Percentiles rank a stretch among this genome's conserved stretches.
Conservation (phyloP, 2,329 filamentous ascomycete genomes). For the Talaromyces sp. region DNA sequence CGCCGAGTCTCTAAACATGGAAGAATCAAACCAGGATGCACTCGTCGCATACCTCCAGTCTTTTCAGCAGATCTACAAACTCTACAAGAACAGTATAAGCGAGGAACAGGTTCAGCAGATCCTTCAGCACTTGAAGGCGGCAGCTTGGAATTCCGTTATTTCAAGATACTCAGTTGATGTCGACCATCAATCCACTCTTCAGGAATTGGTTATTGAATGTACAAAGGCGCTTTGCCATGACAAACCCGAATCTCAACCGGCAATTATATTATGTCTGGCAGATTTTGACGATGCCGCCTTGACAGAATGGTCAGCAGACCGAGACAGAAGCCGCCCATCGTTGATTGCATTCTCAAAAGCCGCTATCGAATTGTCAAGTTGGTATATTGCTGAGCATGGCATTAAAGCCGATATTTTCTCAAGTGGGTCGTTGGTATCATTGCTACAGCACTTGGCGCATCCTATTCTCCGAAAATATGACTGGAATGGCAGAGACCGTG, state of each 20-base stretch:
- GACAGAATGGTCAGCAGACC: slow-evolving; percentile 30
- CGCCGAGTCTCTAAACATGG: slow-evolving; percentile 35
- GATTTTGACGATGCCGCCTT: slow-evolving; percentile 61
- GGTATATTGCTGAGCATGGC: slow-evolving; percentile 35
- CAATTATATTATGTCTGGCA: slow-evolving; percentile 47
- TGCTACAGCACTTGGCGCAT: slow-evolving; percentile 60
- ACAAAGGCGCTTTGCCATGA: slow-evolving; percentile 30
- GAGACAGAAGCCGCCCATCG: slow-evolving; percentile 55
- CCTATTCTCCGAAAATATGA: slow-evolving; percentile 76
- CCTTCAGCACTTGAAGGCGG: slow-evolving; percentile 62
- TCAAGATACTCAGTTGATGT: slow-evolving; percentile 34
- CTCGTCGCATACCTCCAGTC: slow-evolving; percentile 77
- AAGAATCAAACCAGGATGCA: slow-evolving; percentile 68
- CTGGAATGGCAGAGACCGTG: slow-evolving; percentile 66
- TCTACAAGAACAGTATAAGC: slow-evolving; percentile 61
- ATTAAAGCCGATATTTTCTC: slow-evolving; percentile 62
- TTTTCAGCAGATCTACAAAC: slow-evolving; percentile 69
- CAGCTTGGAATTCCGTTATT: slow-evolving; percentile 62
- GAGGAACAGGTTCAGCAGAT: slow-evolving; percentile 60
- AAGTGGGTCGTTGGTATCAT: slow-evolving; percentile 59
- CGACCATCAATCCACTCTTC: slow-evolving; percentile 33
- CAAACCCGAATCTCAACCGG: slow-evolving; percentile 30
- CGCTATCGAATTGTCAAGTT: slow-evolving; percentile 62
- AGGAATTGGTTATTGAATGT: slow-evolving; percentile 28
- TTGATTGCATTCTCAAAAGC: slow-evolving; percentile 86